Evolutionary conservation across 192 early-diverging fungal species (phyloP).

Genomic region (Fimicolochytrium jonesii): DNA sequence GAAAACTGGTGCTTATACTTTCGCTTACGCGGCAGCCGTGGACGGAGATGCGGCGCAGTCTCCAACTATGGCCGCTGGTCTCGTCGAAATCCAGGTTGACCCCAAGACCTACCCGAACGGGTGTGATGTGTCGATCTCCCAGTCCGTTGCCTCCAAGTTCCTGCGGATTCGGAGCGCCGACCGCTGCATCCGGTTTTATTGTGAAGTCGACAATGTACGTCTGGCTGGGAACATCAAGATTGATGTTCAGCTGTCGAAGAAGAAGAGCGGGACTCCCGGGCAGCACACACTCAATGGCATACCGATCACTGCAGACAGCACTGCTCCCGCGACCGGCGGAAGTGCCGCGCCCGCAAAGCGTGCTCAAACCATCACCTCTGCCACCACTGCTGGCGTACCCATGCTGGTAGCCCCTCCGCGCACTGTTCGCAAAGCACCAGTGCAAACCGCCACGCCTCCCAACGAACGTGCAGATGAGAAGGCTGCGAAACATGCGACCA

Average conservation of each 20-base stretch:
- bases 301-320: neutral
- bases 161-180: neutral
- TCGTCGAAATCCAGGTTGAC: slow-evolving; percentile 24
- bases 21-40: neutral
- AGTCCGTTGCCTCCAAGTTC: neutral
- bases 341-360: no score
- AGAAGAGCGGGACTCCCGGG: neutral
- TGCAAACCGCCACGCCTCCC: neutral
- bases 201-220: neutral
- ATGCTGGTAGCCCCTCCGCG: no score
- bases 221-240: neutral
- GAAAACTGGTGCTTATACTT: slow-evolving; percentile 9
- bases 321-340: no score
- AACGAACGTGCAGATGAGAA: neutral
- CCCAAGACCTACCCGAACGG: slow-evolving; percentile 18
- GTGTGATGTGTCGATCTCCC: slow-evolving; percentile 12
- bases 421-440: neutral
- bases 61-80: slow-evolving; percentile 8
- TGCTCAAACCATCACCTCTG: no score
- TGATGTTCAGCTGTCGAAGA: slow-evolving; percentile 8
- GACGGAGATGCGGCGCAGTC: neutral
- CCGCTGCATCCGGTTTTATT: neutral
- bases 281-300: neutral
- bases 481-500: neutral
- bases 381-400: no score